Percentiles rank a stretch among this genome's conserved stretches.
Evolutionary conservation across 805 yeast species (phyloP).

Genomic region (Dipodascopsis uninucleata): DNA sequence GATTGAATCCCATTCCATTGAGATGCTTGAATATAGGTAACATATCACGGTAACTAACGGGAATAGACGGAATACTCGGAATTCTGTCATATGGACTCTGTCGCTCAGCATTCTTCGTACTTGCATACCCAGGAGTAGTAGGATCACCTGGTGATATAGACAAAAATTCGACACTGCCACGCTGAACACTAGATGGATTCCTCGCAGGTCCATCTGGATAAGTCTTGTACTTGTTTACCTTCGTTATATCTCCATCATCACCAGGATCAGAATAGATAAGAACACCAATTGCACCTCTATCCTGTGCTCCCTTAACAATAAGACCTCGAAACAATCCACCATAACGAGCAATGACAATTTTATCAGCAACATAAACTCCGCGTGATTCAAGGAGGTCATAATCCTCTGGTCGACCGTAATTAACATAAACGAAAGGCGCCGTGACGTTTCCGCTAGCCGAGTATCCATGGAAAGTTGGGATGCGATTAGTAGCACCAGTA

Average conservation of each 20-base stretch:
- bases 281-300: slow-evolving; percentile 63
- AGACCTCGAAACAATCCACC: slow-evolving; percentile 68
- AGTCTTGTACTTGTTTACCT: slow-evolving; percentile 55
- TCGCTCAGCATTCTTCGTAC: slow-evolving; percentile 49
- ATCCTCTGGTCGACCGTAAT: slow-evolving; percentile 64
- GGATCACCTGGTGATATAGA: slow-evolving; percentile 72
- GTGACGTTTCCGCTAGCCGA: slow-evolving; percentile 74
- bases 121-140: slow-evolving; percentile 66
- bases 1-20: slow-evolving; percentile 53
- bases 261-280: slow-evolving; percentile 67
- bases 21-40: slow-evolving; percentile 56
- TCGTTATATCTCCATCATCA: slow-evolving; percentile 48
- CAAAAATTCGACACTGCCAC: slow-evolving; percentile 69
- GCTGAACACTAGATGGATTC: slow-evolving; percentile 69
- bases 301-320: slow-evolving; percentile 73
- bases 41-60: slow-evolving; percentile 62
- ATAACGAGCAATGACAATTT: slow-evolving; percentile 64
- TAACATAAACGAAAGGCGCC: slow-evolving; percentile 60
- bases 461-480: slow-evolving; percentile 75
- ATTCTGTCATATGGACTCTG: slow-evolving; percentile 48
- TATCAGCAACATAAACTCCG: slow-evolving; percentile 52
- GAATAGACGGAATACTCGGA: slow-evolving; percentile 68
- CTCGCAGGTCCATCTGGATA: slow-evolving; percentile 78
- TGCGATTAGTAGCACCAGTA: slow-evolving; percentile 44
- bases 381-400: slow-evolving; percentile 46